Base-by-base conservation (phyloP, 352 stramenopile genomes). In the Vaucheria bursata region DNA sequence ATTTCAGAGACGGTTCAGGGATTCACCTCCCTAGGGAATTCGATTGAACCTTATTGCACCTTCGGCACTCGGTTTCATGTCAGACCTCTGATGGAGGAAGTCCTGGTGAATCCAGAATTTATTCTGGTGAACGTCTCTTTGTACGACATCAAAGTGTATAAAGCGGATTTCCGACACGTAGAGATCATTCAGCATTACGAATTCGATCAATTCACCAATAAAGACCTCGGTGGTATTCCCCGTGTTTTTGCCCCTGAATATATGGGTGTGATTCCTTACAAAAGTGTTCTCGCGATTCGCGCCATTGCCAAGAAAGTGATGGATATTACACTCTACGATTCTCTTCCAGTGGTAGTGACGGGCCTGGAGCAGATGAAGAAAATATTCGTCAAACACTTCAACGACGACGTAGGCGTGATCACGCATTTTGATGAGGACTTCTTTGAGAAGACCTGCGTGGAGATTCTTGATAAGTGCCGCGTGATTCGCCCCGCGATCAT, bases 21-120 rank as follows among this genome's bases (percentile, higher is more conserved):
- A 18, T 59, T 18, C 25, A 25, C 25, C 18, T 18, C 12, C 18
- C 45, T 59, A 18, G 45, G 25, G 25, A 59, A 18, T 25, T 59
- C 18, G 18, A 25, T 59, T 18, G 45, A 59, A 18, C 18, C 18
- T 25, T 59, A 59, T 25, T 59, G 45, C 45, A 59, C 25, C 12
- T 18, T 59, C 25, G 45, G 45, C 18, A 59, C 18, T 59, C 18
- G 12, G 12, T 59, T 59, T 25, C 45, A 59, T 59, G 45, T 59
- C 25, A 18, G 45, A 18, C 45, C 45, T 18, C 45, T 59, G 18
- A 18, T 59, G 45, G 45, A 59, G 25, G 45, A 59, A 59, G 18
- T 59, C 18, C 25, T 59, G 18, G 45, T 59, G 18, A 59, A 59
- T 59, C 45, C 45, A 59, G 45, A 59, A 59, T 59, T 59, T 59